Conservation (phyloP, 305 asterid genomes). For the Caryopteris hybrid region DNA sequence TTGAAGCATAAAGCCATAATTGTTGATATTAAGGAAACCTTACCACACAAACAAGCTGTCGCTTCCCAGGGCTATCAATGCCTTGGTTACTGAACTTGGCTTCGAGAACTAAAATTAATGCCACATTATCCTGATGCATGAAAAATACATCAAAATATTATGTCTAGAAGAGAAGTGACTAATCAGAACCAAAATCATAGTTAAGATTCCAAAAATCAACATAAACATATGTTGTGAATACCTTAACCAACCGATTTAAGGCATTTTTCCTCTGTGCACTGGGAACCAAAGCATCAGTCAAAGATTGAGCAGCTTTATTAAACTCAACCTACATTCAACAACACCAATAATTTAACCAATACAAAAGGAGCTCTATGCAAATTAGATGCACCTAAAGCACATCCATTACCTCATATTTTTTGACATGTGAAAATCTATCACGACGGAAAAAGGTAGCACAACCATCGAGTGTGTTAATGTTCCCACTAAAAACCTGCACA, state of each 20-base stretch:
- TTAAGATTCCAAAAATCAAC: background rate
- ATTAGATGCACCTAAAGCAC: background rate
- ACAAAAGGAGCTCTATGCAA: background rate
- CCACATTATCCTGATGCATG: conserved; percentile 72
- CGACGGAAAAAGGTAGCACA: conserved; percentile 98
- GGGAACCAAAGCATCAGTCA: conserved; percentile 86
- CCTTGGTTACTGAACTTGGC: conserved; percentile 86
- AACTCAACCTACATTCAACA: conserved; percentile 72
- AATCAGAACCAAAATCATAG: conserved; percentile 1
- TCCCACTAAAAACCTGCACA: conserved; percentile 65
- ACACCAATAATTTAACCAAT: conserved; percentile 6
- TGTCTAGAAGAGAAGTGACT: background rate
- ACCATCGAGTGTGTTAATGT: conserved; percentile 57
- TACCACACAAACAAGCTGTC: conserved; percentile 98
- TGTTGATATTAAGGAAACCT: conserved; percentile 21
- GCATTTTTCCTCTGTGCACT: conserved; percentile 84
- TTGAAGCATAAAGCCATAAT: background rate
- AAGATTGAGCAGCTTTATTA: conserved; percentile 96
- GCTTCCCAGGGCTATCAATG: conserved; percentile 79
- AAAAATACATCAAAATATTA: conserved; percentile 2
- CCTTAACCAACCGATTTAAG: conserved; percentile 84
- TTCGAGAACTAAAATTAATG: conserved; percentile 83
- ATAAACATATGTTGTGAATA: conserved; percentile 19
- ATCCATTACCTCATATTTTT: conserved; percentile 76
- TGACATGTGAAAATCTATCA: conserved; percentile 90